phyloP scores from a whole-genome alignment of 2,329 filamentous ascomycete species.

The Stagonosporopsis cucurbitacearum region DNA sequence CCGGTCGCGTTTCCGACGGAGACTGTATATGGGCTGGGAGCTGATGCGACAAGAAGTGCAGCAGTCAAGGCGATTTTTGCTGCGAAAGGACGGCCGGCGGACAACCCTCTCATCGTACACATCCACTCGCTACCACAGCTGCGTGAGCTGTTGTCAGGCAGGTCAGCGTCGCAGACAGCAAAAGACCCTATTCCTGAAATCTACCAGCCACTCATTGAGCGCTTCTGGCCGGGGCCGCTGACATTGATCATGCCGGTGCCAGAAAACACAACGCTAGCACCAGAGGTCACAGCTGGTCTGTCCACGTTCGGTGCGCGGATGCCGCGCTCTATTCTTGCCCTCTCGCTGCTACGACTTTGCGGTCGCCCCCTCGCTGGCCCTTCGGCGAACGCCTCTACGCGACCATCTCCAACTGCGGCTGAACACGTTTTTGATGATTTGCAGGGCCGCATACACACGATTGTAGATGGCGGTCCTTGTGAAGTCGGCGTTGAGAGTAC shows the following conservation, averaged over 20 bases:
- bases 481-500: constrained; percentile 94
- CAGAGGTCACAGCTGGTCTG: constrained; percentile 90
- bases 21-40: constrained; percentile 96
- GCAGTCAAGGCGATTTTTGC: constrained; percentile 92
- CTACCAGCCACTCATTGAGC: constrained; percentile 77
- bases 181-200: constrained; percentile 69
- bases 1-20: constrained; percentile 97
- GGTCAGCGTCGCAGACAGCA: constrained; percentile 1
- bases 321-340: constrained; percentile 82
- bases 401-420: constrained; percentile 88
- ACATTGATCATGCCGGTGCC: constrained; percentile 88
- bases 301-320: constrained; percentile 88
- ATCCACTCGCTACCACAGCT: constrained; percentile 82
- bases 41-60: constrained; percentile 84
- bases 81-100: constrained; percentile 86
- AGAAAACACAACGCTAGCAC: constrained; percentile 71
- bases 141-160: constrained; percentile 62
- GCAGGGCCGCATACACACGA: constrained; percentile 78
- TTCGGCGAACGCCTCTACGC: constrained; percentile 92
- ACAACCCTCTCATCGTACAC: constrained; percentile 96
- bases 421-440: constrained; percentile 89
- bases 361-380: constrained; percentile 85
- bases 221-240: constrained; percentile 93
- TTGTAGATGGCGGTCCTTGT: constrained; percentile 87
- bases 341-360: constrained; percentile 81